These are phyloP conservation scores for Lachancea sp. DNA, from an alignment of 805 yeast species.

Conservation along the genomic window DNA sequence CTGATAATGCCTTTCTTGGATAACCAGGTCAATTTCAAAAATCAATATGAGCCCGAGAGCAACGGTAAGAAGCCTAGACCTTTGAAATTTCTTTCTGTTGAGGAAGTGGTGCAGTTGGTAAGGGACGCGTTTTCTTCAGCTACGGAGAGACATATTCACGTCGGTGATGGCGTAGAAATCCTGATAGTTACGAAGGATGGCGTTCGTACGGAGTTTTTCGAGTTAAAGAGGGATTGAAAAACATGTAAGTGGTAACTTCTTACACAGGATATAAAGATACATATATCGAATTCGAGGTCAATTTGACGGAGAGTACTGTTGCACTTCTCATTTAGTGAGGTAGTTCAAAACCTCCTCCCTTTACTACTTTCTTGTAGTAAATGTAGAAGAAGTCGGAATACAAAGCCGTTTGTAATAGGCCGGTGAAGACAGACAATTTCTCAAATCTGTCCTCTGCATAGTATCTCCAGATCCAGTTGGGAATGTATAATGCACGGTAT, in stretches of 20 bases:
- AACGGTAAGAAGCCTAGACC: slow-evolving; percentile 60
- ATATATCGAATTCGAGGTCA: not conserved
- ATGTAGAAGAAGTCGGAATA: slow-evolving; percentile 95
- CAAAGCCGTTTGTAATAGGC: slow-evolving; percentile 75
- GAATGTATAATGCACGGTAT: slow-evolving; percentile 83
- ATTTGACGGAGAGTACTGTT: not conserved
- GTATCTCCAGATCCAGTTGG: slow-evolving; percentile 93
- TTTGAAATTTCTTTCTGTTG: slow-evolving; percentile 60
- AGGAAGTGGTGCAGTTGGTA: slow-evolving; percentile 81
- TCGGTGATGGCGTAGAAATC: slow-evolving; percentile 93
- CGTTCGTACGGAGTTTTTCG: slow-evolving; percentile 71
- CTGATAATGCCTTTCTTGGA: slow-evolving; percentile 96
- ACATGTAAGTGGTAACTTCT: no score
- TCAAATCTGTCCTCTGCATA: slow-evolving; percentile 48
- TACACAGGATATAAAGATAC: not conserved
- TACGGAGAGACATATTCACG: slow-evolving; percentile 96
- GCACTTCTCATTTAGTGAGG: slow-evolving; percentile 37
- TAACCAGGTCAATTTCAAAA: slow-evolving; percentile 93
- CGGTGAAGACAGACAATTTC: slow-evolving; percentile 66
- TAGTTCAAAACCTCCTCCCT: slow-evolving; percentile 68
- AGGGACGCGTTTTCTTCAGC: slow-evolving; percentile 94
- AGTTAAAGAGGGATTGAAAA: slow-evolving; percentile 74
- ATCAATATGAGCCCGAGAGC: slow-evolving; percentile 78
- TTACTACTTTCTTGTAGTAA: slow-evolving; percentile 75
- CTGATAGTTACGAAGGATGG: slow-evolving; percentile 91